Evolutionary conservation across 345 rosid species (phyloP).

Genomic region (Sonneratia caseolaris): DNA sequence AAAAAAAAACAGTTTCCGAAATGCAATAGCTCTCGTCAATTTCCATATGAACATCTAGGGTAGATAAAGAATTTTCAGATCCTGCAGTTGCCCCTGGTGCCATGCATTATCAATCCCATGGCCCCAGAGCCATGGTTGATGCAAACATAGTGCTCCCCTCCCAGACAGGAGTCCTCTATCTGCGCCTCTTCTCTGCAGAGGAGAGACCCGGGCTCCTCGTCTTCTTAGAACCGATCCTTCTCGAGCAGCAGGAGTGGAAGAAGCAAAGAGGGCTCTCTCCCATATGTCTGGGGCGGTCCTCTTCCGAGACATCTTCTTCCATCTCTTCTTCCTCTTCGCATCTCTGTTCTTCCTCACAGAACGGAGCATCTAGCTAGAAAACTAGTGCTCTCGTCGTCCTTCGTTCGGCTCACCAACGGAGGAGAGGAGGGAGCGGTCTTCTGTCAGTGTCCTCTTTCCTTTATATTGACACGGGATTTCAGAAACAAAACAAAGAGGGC

Average conservation of each 20-base stretch:
- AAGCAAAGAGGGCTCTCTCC: conserved; percentile 9
- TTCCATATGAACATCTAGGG: no score
- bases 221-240: conserved; percentile 74
- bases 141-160: neutral
- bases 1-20: no score
- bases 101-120: no score
- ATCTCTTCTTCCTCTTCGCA: neutral
- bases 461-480: conserved; percentile 19
- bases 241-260: conserved; percentile 32
- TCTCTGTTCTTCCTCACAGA: conserved; percentile 46
- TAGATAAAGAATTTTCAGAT: no score
- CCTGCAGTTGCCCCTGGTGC: no score
- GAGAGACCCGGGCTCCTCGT: conserved; percentile 54
- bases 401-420: no score
- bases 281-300: no score
- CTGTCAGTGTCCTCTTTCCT: conserved; percentile 26
- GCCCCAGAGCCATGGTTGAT: no score
- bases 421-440: neutral
- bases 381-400: no score
- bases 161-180: neutral
- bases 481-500: neutral
- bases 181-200: conserved; percentile 54
- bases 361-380: conserved; percentile 42
- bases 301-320: conserved; percentile 1
- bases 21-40: no score